Evolutionary conservation across 208 protist genomes (phyloP).

Genomic region (Vickermania ingenoplastis): DNA sequence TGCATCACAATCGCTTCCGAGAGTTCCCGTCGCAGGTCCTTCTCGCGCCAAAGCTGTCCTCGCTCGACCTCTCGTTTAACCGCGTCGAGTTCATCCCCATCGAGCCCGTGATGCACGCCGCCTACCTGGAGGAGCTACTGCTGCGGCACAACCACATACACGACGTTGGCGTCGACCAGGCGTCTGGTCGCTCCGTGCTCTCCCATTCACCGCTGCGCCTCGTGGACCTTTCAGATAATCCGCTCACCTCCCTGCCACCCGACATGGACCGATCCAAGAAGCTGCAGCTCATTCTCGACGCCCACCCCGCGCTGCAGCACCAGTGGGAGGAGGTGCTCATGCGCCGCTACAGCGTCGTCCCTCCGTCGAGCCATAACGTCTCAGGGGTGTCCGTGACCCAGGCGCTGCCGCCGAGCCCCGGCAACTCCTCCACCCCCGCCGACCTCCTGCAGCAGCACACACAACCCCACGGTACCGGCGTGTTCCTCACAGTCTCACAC

Average conservation of each 20-base stretch:
- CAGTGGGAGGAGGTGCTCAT: constrained; percentile 43
- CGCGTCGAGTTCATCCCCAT: constrained; percentile 41
- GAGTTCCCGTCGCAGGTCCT: constrained; percentile 54
- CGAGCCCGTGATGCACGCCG: constrained; percentile 12
- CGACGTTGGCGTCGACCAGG: constrained; percentile 20
- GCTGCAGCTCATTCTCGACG: constrained; percentile 67
- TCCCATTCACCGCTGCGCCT: constrained; percentile 40
- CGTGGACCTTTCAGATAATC: constrained; percentile 61
- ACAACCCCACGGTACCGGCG: not conserved
- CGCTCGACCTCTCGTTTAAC: constrained; percentile 70
- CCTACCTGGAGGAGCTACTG: constrained; percentile 44
- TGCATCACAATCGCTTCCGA: constrained; percentile 44
- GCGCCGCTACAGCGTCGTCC: not conserved
- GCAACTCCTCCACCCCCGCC: not conserved
- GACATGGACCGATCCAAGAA: constrained; percentile 33
- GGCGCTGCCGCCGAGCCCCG: not conserved
- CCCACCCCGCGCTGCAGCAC: constrained; percentile 43
- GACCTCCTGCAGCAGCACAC: not conserved
- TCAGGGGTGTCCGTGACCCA: not conserved
- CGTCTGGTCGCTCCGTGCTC: constrained; percentile 30
- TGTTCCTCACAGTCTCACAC: no score
- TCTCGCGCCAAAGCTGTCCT: constrained; percentile 32
- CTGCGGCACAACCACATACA: constrained; percentile 58
- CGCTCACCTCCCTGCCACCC: constrained; percentile 39
- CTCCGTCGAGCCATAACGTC: no score